These are phyloP conservation scores for Trametes cinnabarina DNA, from an alignment of 768 basidiomycete genomes.

Conservation along the genomic window DNA sequence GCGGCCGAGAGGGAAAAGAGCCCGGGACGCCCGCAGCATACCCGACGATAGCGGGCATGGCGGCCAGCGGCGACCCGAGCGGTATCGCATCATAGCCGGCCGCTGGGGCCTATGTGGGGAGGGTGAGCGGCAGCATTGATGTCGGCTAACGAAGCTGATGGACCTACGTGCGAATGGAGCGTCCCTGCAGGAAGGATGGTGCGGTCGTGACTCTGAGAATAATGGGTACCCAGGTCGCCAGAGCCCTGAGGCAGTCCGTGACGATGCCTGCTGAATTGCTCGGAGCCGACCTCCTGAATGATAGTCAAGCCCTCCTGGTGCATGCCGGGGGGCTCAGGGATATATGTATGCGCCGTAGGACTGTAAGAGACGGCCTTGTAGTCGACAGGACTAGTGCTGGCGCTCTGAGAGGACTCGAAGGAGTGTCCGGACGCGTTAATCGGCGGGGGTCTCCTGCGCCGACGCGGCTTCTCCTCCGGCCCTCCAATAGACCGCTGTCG, in stretches of 20 bases:
- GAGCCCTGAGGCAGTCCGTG: slow-evolving; percentile 1
- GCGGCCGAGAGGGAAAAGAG: not conserved
- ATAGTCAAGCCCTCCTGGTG: slow-evolving; percentile 10
- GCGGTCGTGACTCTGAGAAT: slow-evolving; percentile 15
- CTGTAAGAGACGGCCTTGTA: slow-evolving; percentile 8
- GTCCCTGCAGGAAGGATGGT: slow-evolving; percentile 5
- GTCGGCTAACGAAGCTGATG: slow-evolving; percentile 21
- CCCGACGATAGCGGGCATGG: slow-evolving; percentile 3
- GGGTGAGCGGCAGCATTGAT: slow-evolving; percentile 21
- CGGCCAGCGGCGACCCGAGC: slow-evolving; percentile 15
- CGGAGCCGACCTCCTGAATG: slow-evolving; percentile 11
- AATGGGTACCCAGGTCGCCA: slow-evolving; percentile 9
- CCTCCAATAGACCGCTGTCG: slow-evolving; percentile 57
- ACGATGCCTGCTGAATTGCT: slow-evolving; percentile 14
- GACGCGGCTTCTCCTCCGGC: slow-evolving; percentile 32
- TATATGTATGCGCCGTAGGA: slow-evolving; percentile 3
- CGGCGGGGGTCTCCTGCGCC: slow-evolving; percentile 19
- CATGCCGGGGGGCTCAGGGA: not conserved
- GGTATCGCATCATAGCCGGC: slow-evolving; percentile 19
- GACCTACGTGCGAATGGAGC: slow-evolving; percentile 20
- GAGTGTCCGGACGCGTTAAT: not conserved
- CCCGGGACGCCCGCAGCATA: slow-evolving; percentile 8
- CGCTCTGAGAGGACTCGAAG: slow-evolving; percentile 8
- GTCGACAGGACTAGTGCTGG: slow-evolving; percentile 14
- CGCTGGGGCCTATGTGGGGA: slow-evolving; percentile 20